Base-by-base conservation (phyloP, 2,329 filamentous ascomycete species). In the Pseudogymnoascus sp. region DNA sequence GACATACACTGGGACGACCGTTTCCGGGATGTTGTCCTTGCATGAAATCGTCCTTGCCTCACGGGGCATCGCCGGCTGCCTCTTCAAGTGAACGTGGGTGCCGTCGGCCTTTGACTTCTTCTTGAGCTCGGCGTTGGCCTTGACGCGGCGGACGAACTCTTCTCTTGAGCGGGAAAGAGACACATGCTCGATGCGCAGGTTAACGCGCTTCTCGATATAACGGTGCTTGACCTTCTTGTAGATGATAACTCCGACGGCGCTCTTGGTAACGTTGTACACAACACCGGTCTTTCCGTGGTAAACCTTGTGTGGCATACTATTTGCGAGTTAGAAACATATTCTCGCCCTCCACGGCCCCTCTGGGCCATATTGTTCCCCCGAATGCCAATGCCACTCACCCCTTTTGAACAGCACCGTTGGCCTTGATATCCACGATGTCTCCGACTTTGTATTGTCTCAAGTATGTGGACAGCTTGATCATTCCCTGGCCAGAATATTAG, bases 161-260 rank as follows among this genome's bases (percentile, higher is more conserved):
- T 97, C 93, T 77, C 94, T 87, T 75, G 93, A 97, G 79, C 94
- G 90, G 73, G 93, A 97, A 77, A 90, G 90, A 76, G 82, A 82
- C 81, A 99, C 86, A 88, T 99, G 94, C 89, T 99, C 94, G 80
- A 97, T 82, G 78, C 94, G 91, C 82, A 99, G 85, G 88, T 96
- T 97, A 84, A 99, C 88, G 80, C 94, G 93, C 92, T 99, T 99
- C 90, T 99, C 94, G 79, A 99, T 85, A 88, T 97, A 99, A 77
- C 93, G 90, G 89, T 97, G 94, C 83, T 92, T 92, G 79, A 99
- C 94, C 81, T 95, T 91, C 88, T 96, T 97, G 90, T 96, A 93
- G 82, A 99, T 90, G 83, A 99, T 97, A 80, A 99, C 90, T 76
- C 94, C 94, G 78, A 99, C 92, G 70, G 94, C 90, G 74, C 86